Evolutionary conservation across 306 rosid genomes (phyloP).

Genomic region (Ammopiptanthus mongolicus): DNA sequence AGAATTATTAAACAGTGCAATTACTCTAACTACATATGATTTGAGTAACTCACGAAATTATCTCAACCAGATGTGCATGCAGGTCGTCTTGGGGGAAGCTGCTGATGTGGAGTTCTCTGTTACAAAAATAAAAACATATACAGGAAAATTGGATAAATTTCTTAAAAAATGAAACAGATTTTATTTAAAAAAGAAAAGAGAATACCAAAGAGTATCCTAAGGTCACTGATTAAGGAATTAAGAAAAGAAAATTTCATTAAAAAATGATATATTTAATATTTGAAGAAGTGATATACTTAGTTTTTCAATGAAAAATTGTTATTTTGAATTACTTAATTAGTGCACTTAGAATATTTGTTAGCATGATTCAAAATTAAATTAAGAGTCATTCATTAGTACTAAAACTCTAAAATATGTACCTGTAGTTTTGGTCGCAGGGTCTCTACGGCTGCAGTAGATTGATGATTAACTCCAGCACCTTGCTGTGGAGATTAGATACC

Average conservation of each 20-base stretch:
- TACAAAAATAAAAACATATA: not conserved
- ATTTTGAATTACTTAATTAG: too few species aligned
- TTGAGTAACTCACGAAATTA: conserved; percentile 35
- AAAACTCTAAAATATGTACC: conserved; percentile 27
- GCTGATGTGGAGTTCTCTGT: conserved; percentile 90
- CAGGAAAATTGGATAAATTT: not conserved
- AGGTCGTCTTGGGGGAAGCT: conserved; percentile 89
- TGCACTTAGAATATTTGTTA: too few species aligned
- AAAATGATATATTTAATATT: too few species aligned
- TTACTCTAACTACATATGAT: not conserved
- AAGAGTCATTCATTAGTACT: not conserved
- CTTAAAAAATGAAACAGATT: not conserved
- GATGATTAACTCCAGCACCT: conserved; percentile 74
- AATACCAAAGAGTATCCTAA: too few species aligned
- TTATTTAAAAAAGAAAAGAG: not conserved
- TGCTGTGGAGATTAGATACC: conserved; percentile 42
- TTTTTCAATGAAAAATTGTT: too few species aligned
- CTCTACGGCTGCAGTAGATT: conserved; percentile 68
- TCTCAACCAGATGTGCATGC: conserved; percentile 68
- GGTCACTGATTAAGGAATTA: too few species aligned
- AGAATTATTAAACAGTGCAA: not conserved
- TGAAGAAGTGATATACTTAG: too few species aligned
- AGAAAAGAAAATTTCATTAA: too few species aligned
- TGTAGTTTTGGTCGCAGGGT: conserved; percentile 74
- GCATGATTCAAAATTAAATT: too few species aligned